Evolutionary conservation across 306 rosid species (phyloP), one percentile per base, ranked within the genome.

Genomic region (Dryas octopetala): DNA sequence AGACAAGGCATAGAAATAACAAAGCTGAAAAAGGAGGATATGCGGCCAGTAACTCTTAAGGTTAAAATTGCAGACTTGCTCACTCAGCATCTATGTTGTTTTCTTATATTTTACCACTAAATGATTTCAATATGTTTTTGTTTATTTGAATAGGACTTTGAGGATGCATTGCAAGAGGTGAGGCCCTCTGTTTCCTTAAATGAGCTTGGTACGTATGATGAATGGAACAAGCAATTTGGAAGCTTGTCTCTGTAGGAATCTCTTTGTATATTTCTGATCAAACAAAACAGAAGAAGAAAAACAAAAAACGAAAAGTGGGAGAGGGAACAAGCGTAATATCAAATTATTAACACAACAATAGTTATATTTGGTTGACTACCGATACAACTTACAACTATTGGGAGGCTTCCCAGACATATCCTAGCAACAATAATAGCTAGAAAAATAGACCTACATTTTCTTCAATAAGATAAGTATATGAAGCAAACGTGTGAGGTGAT

Each of bases 191-290:
- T 92, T 78, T 95, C 96, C 65, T 71, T 83, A 66, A 81, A 85
- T 62, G 97, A 90, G 84, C 90, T 90, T 16, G 86, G 86, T 17
- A 74, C 82, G 49, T 95, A 92, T 48, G 93, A 87, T 5, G 82
- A 86, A 38, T 95, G 99, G 97, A 92, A 95, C 87, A 87, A 83
- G 59, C 90, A 88, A 84, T 90, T 91, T 79, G 93, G 93, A 81
- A 90, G 89, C 86, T 72, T 88, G 71, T 70, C 91, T 45, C 68
- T 80, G 62, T 88, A 86, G 66, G 80, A 49, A 43, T 66, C 46
- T 45, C 12, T 15, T 13, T 45, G 44, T 68, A 14, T 19, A 79
- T 62, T 62, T 55, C 65, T n/a, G 8, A 23, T 23, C 23, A 57
- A 23, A 62, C 40, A 19, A 46, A 19, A 59, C 43, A 50, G 12